These are phyloP conservation scores for Panicum hallii DNA, from an alignment of 202 grass and related monocot species.

Conservation along the genomic window DNA sequence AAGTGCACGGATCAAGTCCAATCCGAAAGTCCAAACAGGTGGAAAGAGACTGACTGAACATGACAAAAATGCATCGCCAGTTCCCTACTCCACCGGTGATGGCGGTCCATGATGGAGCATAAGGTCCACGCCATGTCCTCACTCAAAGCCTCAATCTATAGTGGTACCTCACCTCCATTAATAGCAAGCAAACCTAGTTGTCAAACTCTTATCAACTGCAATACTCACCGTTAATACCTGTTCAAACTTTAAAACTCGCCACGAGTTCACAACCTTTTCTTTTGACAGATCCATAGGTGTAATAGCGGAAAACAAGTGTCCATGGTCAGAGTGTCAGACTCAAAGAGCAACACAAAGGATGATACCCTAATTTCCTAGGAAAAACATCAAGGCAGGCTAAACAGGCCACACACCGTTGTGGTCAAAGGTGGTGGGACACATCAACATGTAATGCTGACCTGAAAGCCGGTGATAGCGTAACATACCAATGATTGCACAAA, in stretches of 20 bases:
- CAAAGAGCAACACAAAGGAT: not conserved
- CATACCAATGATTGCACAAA: too few species aligned
- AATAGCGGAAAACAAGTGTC: not conserved
- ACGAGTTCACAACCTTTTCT: not conserved
- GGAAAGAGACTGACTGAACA: not conserved
- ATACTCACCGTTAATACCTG: not conserved
- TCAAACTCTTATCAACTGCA: not conserved
- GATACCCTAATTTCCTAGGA: not conserved
- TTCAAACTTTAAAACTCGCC: not conserved
- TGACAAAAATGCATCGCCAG: not conserved
- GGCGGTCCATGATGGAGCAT: not conserved
- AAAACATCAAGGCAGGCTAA: not conserved
- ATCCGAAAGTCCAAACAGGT: not conserved
- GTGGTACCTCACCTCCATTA: not conserved
- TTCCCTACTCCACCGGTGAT: not conserved
- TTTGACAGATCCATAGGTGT: not conserved
- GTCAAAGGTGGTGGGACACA: not conserved
- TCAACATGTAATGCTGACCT: not conserved
- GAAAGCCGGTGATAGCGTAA: not conserved
- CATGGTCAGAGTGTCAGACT: not conserved
- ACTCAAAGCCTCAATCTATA: not conserved
- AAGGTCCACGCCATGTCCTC: not conserved
- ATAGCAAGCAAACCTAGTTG: not conserved
- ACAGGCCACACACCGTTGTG: not conserved
- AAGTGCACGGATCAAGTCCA: not conserved